These are phyloP conservation scores for Rhodofomes roseus DNA, from an alignment of 1,284 basidiomycete genomes.

Conservation along the genomic window DNA sequence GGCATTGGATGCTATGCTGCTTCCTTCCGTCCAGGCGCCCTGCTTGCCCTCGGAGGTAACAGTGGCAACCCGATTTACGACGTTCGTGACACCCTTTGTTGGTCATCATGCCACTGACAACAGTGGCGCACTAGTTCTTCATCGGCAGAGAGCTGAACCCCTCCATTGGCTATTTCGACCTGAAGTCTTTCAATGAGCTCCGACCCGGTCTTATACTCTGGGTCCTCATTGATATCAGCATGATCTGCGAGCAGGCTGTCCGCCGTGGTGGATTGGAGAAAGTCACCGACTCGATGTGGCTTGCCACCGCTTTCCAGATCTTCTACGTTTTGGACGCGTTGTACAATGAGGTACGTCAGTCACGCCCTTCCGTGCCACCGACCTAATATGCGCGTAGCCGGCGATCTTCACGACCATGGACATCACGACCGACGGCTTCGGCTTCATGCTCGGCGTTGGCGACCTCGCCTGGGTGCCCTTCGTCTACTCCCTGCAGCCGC, in stretches of 20 bases:
- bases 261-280: constrained; percentile 63
- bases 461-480: constrained; percentile 97
- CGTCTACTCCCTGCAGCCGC: constrained; percentile 90
- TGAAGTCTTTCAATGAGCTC: constrained; percentile 97
- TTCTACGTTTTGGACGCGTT: constrained; percentile 87
- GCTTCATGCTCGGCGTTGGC: constrained; percentile 96
- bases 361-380: background rate
- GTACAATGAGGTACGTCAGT: constrained; percentile 75
- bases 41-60: constrained; percentile 93
- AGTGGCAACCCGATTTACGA: constrained; percentile 88
- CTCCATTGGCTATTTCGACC: constrained; percentile 82
- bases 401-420: constrained; percentile 96
- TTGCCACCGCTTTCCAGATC: constrained; percentile 84
- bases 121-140: constrained; percentile 66
- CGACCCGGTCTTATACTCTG: constrained; percentile 96
- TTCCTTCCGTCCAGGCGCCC: constrained; percentile 66
- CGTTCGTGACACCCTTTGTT: constrained; percentile 46
- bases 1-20: constrained; percentile 70
- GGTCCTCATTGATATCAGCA: constrained; percentile 88
- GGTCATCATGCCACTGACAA: background rate
- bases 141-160: constrained; percentile 97
- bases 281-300: constrained; percentile 90
- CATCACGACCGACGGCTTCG: constrained; percentile 96
- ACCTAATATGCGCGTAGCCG: constrained; percentile 38
- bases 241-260: constrained; percentile 88